A percentile compares a stretch with the other conserved stretches of the same genome.
Conservation (phyloP, 2,329 filamentous ascomycete genomes). For the Epicoccum sorghinum region DNA sequence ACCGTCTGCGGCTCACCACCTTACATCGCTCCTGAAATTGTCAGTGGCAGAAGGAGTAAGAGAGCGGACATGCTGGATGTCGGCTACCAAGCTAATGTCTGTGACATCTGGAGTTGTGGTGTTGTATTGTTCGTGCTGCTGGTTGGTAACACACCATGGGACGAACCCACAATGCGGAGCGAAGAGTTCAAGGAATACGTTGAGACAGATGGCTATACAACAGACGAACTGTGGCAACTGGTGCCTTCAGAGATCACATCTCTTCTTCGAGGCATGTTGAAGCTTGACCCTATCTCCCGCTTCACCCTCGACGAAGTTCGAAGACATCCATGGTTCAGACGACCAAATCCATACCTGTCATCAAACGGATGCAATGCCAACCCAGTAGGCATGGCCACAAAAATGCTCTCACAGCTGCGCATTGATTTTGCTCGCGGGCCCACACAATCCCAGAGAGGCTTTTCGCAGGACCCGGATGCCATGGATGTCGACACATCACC, state of each 20-base stretch:
- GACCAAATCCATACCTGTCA: conserved; percentile 77
- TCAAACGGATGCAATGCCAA: conserved; percentile 76
- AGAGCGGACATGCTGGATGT: conserved; percentile 57
- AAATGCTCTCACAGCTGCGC: conserved; percentile 88
- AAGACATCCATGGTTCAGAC: conserved; percentile 93
- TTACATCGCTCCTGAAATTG: conserved; percentile 95
- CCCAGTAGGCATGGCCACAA: conserved; percentile 84
- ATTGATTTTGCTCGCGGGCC: conserved; percentile 83
- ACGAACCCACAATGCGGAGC: conserved; percentile 82
- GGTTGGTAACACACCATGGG: conserved; percentile 97
- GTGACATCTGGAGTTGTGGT: conserved; percentile 96
- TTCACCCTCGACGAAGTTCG: conserved; percentile 88
- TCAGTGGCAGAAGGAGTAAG: conserved; percentile 56
- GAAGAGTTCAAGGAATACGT: conserved; percentile 93
- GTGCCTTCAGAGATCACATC: conserved; percentile 78
- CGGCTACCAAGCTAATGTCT: conserved; percentile 77
- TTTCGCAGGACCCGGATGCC: conserved; percentile 54
- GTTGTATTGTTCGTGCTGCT: conserved; percentile 96
- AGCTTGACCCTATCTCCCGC: conserved; percentile 72
- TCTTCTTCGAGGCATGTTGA: conserved; percentile 91
- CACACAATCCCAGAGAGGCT: conserved; percentile 55
- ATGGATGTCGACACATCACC: conserved; percentile 72
- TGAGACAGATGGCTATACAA: conserved; percentile 77
- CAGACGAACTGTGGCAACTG: conserved; percentile 83
- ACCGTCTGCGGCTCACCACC: conserved; percentile 96